These are phyloP conservation scores for Takashimella tepidaria DNA, from an alignment of 1,284 basidiomycete species.

Conservation along the genomic window DNA sequence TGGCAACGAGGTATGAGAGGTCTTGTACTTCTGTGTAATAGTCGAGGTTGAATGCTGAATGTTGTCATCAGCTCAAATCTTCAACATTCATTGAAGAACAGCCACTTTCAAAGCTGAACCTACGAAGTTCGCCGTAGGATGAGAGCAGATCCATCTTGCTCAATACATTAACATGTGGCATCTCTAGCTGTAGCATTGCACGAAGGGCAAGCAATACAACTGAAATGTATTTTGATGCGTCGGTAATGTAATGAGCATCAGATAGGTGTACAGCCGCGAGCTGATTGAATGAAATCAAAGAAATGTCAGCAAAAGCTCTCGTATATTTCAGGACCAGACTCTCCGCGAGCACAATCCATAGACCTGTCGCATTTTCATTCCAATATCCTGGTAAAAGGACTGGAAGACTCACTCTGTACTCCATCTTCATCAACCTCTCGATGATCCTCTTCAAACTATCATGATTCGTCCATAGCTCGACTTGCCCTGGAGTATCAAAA, in stretches of 20 bases:
- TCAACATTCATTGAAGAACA: too few species aligned
- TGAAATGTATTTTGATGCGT: conserved; percentile 91
- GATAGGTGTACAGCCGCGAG: conserved; percentile 91
- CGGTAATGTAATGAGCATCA: conserved; percentile 95
- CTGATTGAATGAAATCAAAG: too few species aligned
- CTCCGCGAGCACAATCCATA: neutral
- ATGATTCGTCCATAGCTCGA: conserved; percentile 95
- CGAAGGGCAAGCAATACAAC: conserved; percentile 85
- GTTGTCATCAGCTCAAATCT: neutral
- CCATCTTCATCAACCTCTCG: conserved; percentile 64
- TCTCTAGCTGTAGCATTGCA: conserved; percentile 96
- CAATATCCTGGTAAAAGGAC: too few species aligned
- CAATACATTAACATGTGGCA: conserved; percentile 91
- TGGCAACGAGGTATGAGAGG: conserved; percentile 76
- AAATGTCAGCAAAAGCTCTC: neutral
- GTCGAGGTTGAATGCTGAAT: conserved; percentile 86
- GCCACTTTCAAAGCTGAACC: conserved; percentile 29
- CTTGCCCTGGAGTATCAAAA: conserved; percentile 96
- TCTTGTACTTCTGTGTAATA: conserved; percentile 99
- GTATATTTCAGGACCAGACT: too few species aligned
- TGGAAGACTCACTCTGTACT: conserved; percentile 78
- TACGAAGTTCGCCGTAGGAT: conserved; percentile 83
- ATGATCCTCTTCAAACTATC: conserved; percentile 76
- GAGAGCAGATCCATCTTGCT: conserved; percentile 89
- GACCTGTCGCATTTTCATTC: too few species aligned